Conservation (phyloP, 768 basidiomycete species). For the Mycena belliarum region DNA sequence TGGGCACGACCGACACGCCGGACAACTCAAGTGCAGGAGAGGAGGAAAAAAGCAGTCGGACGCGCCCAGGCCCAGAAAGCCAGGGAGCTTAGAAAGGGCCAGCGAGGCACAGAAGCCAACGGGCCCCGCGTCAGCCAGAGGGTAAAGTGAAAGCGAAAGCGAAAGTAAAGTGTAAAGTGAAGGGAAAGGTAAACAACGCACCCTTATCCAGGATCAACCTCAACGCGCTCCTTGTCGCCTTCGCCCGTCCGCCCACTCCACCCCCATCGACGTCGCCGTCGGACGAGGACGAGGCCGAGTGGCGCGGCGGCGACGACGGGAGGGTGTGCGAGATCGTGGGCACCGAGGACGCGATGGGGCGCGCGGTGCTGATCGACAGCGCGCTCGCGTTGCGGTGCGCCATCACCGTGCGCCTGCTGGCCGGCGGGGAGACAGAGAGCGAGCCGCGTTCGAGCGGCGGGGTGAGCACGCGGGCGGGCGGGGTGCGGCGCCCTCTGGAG, state of each 20-base stretch:
- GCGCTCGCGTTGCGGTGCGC: constrained; percentile 19
- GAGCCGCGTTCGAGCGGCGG: neutral
- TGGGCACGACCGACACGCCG: no score
- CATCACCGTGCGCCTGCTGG: neutral
- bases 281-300: constrained; percentile 6
- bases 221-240: constrained; percentile 18
- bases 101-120: no score
- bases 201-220: constrained; percentile 16
- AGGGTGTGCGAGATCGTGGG: constrained; percentile 7
- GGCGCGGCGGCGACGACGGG: constrained; percentile 1
- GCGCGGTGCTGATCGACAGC: no score
- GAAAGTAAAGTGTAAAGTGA: no score
- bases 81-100: no score
- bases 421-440: neutral
- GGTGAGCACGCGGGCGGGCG: neutral
- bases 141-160: no score
- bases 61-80: no score
- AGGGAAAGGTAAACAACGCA: neutral
- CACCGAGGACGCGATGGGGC: neutral
- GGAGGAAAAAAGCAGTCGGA: no score
- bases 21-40: no score
- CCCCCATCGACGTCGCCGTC: neutral
- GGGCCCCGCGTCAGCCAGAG: no score
- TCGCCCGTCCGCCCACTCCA: constrained; percentile 8
- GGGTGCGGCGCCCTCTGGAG: neutral